Base-by-base conservation (phyloP, 2,329 filamentous ascomycete genomes). In the Aspergillus ustus region DNA sequence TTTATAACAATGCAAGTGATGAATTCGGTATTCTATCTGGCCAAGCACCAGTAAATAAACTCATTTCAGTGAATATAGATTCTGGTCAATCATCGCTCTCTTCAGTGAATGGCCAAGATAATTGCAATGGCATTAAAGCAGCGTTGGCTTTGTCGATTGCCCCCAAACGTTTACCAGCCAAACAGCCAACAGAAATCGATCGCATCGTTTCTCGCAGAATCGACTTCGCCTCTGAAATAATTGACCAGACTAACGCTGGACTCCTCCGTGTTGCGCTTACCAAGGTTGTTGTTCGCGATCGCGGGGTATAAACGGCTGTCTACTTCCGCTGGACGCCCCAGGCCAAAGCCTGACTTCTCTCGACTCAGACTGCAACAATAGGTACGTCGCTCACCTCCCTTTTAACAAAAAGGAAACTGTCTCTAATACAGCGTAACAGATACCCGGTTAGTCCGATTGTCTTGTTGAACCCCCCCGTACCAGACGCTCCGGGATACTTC, bases 351-450 rank as follows among this genome's bases (percentile, higher is more conserved):
- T 60, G 46, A 25, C n/a, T 34, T 22, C 50, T 57, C 49, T 46
- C 46, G 11, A 22, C 48, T 28, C 44, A 19, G 28, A 28, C 31
- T 45, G 60, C 52, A 50, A 31, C 52, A 58, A 60, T 51, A 63
- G 63, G 63, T 66, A 20, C 61, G 65, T 61, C 19, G 22, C 28
- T 34, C 40, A 58, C 43, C 31, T 29, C 22, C 44, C 20, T 43
- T 58, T 11, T 44, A 5, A 40, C 25, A 8, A 51, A 43, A 7
- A 13, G 11, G n/a, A 52, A 50, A 31, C 15, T n/a, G 11, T 53
- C 60, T 45, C 49, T 57, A 44, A 57, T 54, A 59, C 45, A 44
- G 37, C 19, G 44, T 25, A 31, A 13, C 20, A 57, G 46, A 44
- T 28, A 44, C 11, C 29, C 44, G 13, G 17, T 17, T 19, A 28